These are phyloP conservation scores for Darksidea phi DNA, from an alignment of 495 filamentous ascomycete genomes.

Conservation along the genomic window DNA sequence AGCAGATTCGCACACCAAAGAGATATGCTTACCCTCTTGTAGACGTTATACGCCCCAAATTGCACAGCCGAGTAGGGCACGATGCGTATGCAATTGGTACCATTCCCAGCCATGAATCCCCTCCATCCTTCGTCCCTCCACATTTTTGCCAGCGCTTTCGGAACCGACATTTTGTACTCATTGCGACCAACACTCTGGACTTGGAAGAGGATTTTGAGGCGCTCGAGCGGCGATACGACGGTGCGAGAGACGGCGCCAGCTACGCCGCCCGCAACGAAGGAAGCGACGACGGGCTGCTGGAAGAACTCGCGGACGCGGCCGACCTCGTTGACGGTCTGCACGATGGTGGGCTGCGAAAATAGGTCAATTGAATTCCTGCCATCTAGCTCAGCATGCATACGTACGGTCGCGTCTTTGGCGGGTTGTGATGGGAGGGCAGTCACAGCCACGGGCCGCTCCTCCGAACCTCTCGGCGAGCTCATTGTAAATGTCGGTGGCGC, in stretches of 20 bases:
- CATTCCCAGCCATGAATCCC: constrained; percentile 95
- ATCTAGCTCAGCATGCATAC: not conserved
- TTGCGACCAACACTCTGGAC: constrained; percentile 86
- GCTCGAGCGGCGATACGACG: constrained; percentile 91
- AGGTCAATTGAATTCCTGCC: not conserved
- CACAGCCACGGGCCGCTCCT: constrained; percentile 13
- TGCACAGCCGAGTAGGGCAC: constrained; percentile 97
- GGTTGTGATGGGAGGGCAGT: constrained; percentile 10
- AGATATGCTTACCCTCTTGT: constrained; percentile 73
- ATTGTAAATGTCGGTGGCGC: constrained; percentile 1
- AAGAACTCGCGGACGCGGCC: constrained; percentile 41
- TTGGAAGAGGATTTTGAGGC: constrained; percentile 95
- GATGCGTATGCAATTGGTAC: constrained; percentile 96
- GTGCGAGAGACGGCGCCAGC: constrained; percentile 96
- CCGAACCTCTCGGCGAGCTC: constrained; percentile 18
- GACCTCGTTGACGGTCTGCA: constrained; percentile 15
- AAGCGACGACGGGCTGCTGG: constrained; percentile 78
- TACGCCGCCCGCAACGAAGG: constrained; percentile 93
- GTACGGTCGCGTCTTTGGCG: constrained; percentile 17
- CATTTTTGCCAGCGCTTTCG: constrained; percentile 88
- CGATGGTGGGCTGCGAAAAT: constrained; percentile 8
- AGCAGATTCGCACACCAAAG: not conserved
- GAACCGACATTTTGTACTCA: constrained; percentile 88
- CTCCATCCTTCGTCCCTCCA: constrained; percentile 94
- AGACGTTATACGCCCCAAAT: constrained; percentile 96